Conservation (phyloP, 495 filamentous ascomycete species). For the Xylaria grammica region DNA sequence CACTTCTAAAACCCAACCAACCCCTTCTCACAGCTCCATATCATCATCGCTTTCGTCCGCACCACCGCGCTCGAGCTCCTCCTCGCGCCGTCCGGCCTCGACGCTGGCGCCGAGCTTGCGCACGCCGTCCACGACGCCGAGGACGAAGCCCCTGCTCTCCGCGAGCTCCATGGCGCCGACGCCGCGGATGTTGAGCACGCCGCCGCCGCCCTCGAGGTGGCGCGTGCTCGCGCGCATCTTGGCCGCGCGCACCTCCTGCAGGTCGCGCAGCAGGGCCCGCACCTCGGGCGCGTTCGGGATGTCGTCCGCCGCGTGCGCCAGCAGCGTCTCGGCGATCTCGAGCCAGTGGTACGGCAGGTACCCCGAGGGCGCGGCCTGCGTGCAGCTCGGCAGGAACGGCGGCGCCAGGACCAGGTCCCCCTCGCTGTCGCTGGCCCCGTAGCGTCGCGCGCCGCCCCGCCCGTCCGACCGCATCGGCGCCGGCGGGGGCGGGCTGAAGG, state of each 20-base stretch:
- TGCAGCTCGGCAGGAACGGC: constrained; percentile 67
- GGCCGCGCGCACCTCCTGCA: constrained; percentile 85
- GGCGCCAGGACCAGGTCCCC: constrained; percentile 44
- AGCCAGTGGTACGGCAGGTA: constrained; percentile 93
- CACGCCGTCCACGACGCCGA: constrained; percentile 85
- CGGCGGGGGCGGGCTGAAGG: constrained; percentile 77
- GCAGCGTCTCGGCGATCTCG: constrained; percentile 81
- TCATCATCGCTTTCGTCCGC: constrained; percentile 54
- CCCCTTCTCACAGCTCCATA: constrained; percentile 46
- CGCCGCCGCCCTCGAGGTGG: constrained; percentile 67
- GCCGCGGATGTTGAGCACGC: constrained; percentile 76
- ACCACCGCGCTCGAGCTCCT: constrained; percentile 54
- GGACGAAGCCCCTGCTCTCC: constrained; percentile 83
- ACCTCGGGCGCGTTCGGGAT: constrained; percentile 76
- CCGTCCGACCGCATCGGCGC: constrained; percentile 57
- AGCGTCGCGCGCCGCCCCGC: constrained; percentile 41
- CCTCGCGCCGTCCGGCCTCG: constrained; percentile 60
- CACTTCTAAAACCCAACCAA: no score
- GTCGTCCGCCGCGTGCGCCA: constrained; percentile 85
- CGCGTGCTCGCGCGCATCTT: constrained; percentile 82
- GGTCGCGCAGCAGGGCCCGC: constrained; percentile 74
- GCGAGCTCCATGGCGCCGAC: constrained; percentile 90
- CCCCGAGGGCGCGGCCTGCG: constrained; percentile 62
- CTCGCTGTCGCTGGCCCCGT: constrained; percentile 11
- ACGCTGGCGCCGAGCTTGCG: constrained; percentile 66